These are phyloP conservation scores for Berkeleyomyces rouxiae DNA, from an alignment of 2,329 filamentous ascomycete genomes.

Conservation along the genomic window DNA sequence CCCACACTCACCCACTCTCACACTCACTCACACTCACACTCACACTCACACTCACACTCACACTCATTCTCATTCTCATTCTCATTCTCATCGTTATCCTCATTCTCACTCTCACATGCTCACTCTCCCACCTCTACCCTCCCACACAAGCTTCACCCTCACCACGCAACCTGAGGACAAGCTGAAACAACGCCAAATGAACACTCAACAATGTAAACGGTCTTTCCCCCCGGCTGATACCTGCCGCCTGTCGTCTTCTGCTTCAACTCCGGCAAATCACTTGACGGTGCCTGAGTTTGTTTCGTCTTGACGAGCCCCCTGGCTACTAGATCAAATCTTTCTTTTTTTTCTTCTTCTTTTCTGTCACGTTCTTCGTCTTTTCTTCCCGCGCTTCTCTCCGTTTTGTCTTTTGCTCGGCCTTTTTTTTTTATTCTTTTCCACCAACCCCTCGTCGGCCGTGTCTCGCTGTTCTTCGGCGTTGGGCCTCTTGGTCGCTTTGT, in stretches of 20 bases:
- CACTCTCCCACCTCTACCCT: not conserved
- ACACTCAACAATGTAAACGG: no score
- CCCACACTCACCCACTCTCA: not conserved
- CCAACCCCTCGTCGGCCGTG: not conserved
- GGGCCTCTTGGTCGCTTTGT: not conserved
- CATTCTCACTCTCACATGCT: not conserved
- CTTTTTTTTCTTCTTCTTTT: not conserved
- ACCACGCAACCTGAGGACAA: not conserved
- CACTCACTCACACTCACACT: not conserved
- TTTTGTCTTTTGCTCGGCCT: not conserved
- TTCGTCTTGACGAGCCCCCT: no score
- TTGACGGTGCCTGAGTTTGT: no score
- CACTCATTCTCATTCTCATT: not conserved
- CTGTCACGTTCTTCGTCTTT: not conserved
- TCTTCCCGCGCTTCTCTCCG: not conserved
- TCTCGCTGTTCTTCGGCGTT: not conserved
- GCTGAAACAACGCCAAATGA: not conserved
- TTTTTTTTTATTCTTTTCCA: not conserved
- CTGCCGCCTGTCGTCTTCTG: not conserved
- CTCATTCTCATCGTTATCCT: not conserved
- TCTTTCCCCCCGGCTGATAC: not conserved
- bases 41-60: not conserved
- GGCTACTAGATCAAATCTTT: not conserved
- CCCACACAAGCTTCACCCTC: not conserved
- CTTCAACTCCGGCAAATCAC: not conserved